Base-by-base conservation (phyloP, 1,284 basidiomycete species). In the Butyriboletus appendiculatus region DNA sequence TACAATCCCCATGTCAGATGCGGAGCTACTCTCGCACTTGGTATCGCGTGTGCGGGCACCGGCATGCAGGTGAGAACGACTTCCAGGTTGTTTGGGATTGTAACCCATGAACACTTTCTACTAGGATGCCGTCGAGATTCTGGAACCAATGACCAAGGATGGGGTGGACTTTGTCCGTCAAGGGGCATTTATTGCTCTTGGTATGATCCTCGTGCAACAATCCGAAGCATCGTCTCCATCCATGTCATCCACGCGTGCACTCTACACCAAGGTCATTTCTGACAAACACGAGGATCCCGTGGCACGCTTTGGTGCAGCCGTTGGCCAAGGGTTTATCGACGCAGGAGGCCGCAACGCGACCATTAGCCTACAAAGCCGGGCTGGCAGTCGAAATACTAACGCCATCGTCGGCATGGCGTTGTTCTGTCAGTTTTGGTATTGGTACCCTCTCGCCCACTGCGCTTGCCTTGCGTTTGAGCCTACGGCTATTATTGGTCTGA, bases 401-500 rank as follows among this genome's bases (percentile, higher is more conserved):
- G 93, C 95, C 4, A 92, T 98, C 58, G 93, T 98, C 38, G 96
- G 96, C 28, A 95, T 98, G 91, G 86, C 90, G 16, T 74, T 98
- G 66, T 98, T 98, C 76, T 93, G 90, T 65, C 96, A 98, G 71
- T 98, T 98, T 75, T 98, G 96, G 96, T 98, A 98, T 71, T 98
- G 96, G 96, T 98, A 95, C 74, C 96, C 96, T 34, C 77, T 98
- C 28, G 94, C 94, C n/a, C 95, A 97, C 67, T 94, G 91, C 62
- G 88, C 92, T 16, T 91, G 88, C 63, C 76, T 98, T 59, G 88
- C 94, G 2, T 97, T 98, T 73, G 89, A 92, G 58, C 94, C 96
- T 3, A 98, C 96, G 14, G 93, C 90, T 12, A 88, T 98, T 57
- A 95, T 98, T 64, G 95, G 92, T 24, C 74, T 98, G 52, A 89